Base-by-base conservation (phyloP, 192 early-diverging fungal genomes). In the Martensiomyces pterosporus region DNA sequence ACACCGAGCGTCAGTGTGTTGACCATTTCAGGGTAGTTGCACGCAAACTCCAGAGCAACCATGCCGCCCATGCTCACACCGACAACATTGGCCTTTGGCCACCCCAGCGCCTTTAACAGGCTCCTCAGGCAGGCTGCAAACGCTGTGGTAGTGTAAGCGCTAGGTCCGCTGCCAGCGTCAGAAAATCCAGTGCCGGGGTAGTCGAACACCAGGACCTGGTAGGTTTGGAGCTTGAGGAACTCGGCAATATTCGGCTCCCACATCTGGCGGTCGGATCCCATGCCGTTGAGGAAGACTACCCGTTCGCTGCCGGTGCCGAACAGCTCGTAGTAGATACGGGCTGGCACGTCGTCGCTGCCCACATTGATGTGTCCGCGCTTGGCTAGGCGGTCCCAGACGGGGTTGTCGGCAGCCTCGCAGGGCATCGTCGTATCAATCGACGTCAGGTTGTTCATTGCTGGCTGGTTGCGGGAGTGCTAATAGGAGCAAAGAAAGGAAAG, bases 51-150 rank as follows among this genome's bases (percentile, higher is more conserved):
- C 43, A 80, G 69, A 0, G 80, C 46, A 29, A 89, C 85, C 87
- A 86, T 89, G 19, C 81, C 81, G 16, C 85, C 84, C 86, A 88
- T 88, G 1, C 80, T 82, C 21, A 86, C 57, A 26, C 86, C 86
- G 29, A 80, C 78, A 4, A 88, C 13, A 56, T 84, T 78, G 10
- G 85, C 43, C 18, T 53, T 43, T 7, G 35, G 76, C 87, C 87
- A 89, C 3, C 65, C 83, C 9, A 87, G 47, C 19, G 67, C 63
- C 43, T 78, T 69, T 45, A 87, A 55, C 22, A 89, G 12, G 57
- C 8, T 80, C 7, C 77, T 52, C 0, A 79, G 70, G 44, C 87
- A 85, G 6, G 38, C 38, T 10, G 38, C 38, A 6, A 39, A 7
- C 19, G 15, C n/a, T 19, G 38, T 18, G 4, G 38, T 39, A n/a